Evolutionary conservation across 176 grass and related monocot species (phyloP), one percentile per base, ranked within the genome.

Genomic region (Lolium rigidum): DNA sequence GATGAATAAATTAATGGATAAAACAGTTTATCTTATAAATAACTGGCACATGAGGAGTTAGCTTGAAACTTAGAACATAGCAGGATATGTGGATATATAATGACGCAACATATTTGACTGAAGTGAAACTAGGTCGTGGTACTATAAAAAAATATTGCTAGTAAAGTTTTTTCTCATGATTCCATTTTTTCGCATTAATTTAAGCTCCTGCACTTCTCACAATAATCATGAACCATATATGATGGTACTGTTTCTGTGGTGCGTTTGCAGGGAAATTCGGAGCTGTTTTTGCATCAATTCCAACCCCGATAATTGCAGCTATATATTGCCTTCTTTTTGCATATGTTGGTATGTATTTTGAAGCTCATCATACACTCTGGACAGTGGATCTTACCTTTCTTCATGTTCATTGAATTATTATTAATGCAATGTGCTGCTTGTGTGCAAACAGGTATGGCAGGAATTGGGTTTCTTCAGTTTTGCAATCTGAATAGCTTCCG

Each of bases 401-500:
- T 54, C 12, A 28, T 50, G 16, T 41, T 55, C 4, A 7, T 77
- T 66, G 28, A 67, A 52, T 70, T 56, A 13, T 82, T 52, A 62
- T 79, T 63, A 35, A 48, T 12, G 8, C 66, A 49, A 54, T 63
- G 60, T 22, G 5, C 62, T 83, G 76, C 46, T 81, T 80, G 16
- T 88, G 61, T 43, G 59, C 73, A 74, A 92, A 95, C 89, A 98
- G 95, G 95, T 67, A 74, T 87, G 78, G 93, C 86, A 26, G 95
- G 95, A 46, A 44, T 95, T 81, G 87, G 93, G 13, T 92, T 89
- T 49, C 86, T 98, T 70, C 95, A 98, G 51, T 95, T 98, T 31
- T 93, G 91, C 74, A 94, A 95, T 90, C 89, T 98, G 39, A 98
- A 98, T 15, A 95, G 90, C 81, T 98, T 98, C 89, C 76, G 91